Conservation (phyloP, 1,284 basidiomycete genomes). For the Papiliotrema nemorosa region DNA sequence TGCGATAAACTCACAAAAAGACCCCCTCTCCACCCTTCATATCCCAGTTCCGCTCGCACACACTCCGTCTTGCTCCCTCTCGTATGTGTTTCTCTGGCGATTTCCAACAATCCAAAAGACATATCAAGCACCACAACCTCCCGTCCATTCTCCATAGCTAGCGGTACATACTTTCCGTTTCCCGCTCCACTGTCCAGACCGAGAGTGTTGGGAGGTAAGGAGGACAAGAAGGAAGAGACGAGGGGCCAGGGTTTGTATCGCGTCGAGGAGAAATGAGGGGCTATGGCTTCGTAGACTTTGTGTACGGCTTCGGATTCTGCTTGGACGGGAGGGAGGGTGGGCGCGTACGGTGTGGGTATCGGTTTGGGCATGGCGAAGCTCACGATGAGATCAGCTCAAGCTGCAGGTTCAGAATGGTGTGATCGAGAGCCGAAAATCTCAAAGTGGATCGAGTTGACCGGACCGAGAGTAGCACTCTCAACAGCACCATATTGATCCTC, state of each 20-base stretch:
- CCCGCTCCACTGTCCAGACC: slow-evolving; percentile 95
- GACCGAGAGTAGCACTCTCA: no score
- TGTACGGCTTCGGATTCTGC: slow-evolving; percentile 58
- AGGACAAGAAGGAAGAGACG: slow-evolving; percentile 73
- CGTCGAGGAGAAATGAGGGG: slow-evolving; percentile 86
- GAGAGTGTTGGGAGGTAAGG: slow-evolving; percentile 70
- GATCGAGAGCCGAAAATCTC: no score
- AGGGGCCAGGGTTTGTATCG: slow-evolving; percentile 99
- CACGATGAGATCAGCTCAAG: no score
- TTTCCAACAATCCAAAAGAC: slow-evolving; percentile 68
- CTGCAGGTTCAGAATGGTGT: no score
- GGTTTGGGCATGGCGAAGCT: slow-evolving; percentile 28
- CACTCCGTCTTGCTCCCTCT: slow-evolving; percentile 24
- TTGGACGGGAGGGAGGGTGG: slow-evolving; percentile 13
- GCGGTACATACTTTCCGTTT: slow-evolving; percentile 93
- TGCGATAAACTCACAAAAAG: slow-evolving; percentile 63
- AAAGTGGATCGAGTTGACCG: no score
- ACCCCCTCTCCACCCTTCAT: slow-evolving; percentile 62
- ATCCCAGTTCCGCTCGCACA: slow-evolving; percentile 61
- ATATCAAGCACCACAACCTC: slow-evolving; percentile 76
- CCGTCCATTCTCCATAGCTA: not conserved
- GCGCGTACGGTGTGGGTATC: slow-evolving; percentile 18
- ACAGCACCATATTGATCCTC: no score
- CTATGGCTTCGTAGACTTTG: slow-evolving; percentile 83
- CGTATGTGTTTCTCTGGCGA: slow-evolving; percentile 55